Percentiles rank a stretch among this genome's conserved stretches.
Conservation (phyloP, 2,329 filamentous ascomycete species). For the Talaromyces sp. region DNA sequence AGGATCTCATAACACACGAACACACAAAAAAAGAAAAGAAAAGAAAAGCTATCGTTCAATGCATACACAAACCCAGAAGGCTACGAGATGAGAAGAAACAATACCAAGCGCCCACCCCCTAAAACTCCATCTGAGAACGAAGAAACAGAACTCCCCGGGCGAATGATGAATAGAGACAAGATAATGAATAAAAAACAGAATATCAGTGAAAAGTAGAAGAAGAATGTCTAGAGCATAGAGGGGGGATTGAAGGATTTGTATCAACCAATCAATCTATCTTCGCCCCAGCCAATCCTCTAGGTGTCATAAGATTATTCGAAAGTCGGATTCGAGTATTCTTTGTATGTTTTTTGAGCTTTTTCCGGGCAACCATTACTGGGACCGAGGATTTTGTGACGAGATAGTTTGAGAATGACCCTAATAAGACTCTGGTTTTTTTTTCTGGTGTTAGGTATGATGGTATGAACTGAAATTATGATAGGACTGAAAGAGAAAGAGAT, state of each 20-base stretch:
- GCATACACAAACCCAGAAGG: too few relatives aligned
- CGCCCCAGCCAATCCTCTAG: conserved; percentile 63
- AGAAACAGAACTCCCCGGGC: too few relatives aligned
- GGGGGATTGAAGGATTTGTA: background rate
- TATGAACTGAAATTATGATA: too few relatives aligned
- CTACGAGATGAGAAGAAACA: too few relatives aligned
- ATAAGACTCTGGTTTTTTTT: conserved; percentile 78
- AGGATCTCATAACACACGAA: too few relatives aligned
- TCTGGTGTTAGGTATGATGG: background rate
- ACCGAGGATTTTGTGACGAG: conserved; percentile 94
- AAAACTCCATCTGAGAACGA: too few relatives aligned
- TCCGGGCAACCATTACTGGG: conserved; percentile 95
- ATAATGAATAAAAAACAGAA: background rate
- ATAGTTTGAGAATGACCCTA: conserved; percentile 97
- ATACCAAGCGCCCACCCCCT: too few relatives aligned
- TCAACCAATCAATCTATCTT: conserved; percentile 60
- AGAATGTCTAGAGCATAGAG: too few relatives aligned
- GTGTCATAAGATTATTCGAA: conserved; percentile 74
- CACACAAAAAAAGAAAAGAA: too few relatives aligned
- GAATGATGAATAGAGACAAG: too few relatives aligned
- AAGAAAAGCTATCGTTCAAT: too few relatives aligned
- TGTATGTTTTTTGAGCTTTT: conserved; percentile 79
- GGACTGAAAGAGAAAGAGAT: background rate
- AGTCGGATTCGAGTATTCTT: conserved; percentile 67
- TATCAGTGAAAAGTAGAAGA: background rate